These are phyloP conservation scores for Immersiella caudata DNA, from an alignment of 495 filamentous ascomycete genomes.

Conservation along the genomic window DNA sequence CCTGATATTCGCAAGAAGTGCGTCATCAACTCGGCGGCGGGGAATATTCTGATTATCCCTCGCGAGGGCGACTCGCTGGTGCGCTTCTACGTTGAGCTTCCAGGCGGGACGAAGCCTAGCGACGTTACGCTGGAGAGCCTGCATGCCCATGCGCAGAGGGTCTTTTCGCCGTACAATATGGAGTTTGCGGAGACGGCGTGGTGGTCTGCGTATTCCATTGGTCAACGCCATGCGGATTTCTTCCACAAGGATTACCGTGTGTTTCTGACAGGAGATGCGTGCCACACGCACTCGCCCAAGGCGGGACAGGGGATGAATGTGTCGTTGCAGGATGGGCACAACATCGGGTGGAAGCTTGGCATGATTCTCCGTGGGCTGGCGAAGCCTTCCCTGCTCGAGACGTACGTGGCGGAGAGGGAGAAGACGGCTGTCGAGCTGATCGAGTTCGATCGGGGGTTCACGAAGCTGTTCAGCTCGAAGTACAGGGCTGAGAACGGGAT, in stretches of 20 bases:
- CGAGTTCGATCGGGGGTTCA: constrained; percentile 70
- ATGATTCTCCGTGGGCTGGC: constrained; percentile 63
- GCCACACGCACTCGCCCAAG: constrained; percentile 73
- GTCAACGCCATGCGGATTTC: constrained; percentile 60
- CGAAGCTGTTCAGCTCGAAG: constrained; percentile 58
- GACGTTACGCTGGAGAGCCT: constrained; percentile 59
- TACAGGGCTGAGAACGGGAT: constrained; percentile 40
- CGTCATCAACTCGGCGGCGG: constrained; percentile 56
- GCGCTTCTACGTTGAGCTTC: constrained; percentile 66
- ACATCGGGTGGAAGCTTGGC: constrained; percentile 81
- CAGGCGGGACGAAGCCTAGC: constrained; percentile 37
- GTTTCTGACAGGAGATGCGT: constrained; percentile 70
- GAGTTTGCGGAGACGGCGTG: constrained; percentile 52
- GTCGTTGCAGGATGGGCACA: constrained; percentile 57
- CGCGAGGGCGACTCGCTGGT: constrained; percentile 64
- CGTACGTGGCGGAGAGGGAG: constrained; percentile 70
- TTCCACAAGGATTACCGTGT: constrained; percentile 61
- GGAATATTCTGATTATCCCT: constrained; percentile 64
- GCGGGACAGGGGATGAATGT: constrained; percentile 78
- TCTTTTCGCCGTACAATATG: constrained; percentile 56
- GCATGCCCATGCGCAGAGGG: constrained; percentile 58
- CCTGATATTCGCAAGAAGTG: constrained; percentile 69
- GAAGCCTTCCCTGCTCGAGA: constrained; percentile 56
- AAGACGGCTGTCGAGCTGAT: constrained; percentile 72
- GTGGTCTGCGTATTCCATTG: constrained; percentile 69